Evolutionary conservation across 2,329 filamentous ascomycete genomes (phyloP), one percentile per base, ranked within the genome.

Genomic region (Ascochyta lentis): DNA sequence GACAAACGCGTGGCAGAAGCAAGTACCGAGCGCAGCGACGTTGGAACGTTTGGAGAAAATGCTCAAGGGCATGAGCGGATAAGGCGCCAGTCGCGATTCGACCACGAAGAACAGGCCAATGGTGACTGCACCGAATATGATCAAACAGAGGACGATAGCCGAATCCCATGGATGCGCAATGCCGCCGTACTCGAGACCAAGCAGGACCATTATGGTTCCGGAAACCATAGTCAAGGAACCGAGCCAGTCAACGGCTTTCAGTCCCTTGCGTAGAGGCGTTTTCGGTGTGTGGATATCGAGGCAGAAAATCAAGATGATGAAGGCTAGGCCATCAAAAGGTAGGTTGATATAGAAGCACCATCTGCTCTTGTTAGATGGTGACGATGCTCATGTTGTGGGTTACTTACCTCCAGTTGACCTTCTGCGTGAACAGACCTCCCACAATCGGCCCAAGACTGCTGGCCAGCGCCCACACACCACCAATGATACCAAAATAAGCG

Each of bases 121-220:
- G 12, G 83, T 81, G 26, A 89, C 53, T 23, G 85, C 69, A 22
- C 91, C 91, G 63, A 94, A 92, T 44, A 94, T 78, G 61, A 96
- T 81, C 26, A 96, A 81, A 67, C 89, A 92, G 65, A 96, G 83
- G 29, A 93, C 89, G 1, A 85, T 88, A 1, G 89, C 81, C 0
- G 89, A 93, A 48, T 78, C 76, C 92, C 92, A 96, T 1, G 92
- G 89, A 60, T 85, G 86, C 22, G 82, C 53, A 13, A 92, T 84
- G 44, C 91, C 92, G 50, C 92, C 93, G 59, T 94, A 91, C 69
- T 96, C 89, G 10, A 96, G 84, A 0, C 92, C 93, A 38, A 96
- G 86, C 4, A 96, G 84, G 61, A 96, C 81, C 90, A 96, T 94
- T 19, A 96, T 80, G 0, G 90, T 93, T 19, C 89, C 91, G 38